phyloP scores from a whole-genome alignment of 208 protist genomes.

The Wallacemonas sp. region DNA sequence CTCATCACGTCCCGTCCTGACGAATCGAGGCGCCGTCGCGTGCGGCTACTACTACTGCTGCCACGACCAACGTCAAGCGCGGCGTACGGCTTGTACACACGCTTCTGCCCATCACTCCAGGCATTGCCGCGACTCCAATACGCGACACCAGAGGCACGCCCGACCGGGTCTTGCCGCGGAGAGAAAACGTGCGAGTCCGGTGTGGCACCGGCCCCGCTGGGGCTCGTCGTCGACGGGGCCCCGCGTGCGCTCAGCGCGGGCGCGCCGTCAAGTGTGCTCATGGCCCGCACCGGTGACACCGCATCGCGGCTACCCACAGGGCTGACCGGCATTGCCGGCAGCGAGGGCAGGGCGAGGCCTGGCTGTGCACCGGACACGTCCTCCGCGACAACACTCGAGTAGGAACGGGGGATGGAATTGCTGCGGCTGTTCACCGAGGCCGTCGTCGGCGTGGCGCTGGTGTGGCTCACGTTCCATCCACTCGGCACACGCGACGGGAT shows the following conservation, averaged over 20 bases:
- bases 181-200: no score
- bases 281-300: background rate
- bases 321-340: background rate
- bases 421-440: no score
- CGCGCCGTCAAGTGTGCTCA: conserved; percentile 10
- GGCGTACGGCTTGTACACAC: background rate
- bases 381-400: no score
- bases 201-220: background rate
- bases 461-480: background rate
- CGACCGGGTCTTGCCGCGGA: background rate
- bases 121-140: background rate
- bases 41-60: background rate
- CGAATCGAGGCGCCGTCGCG: no score
- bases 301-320: background rate
- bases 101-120: background rate
- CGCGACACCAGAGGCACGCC: background rate
- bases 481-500: no score
- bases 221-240: background rate
- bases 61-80: background rate
- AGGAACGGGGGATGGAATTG: no score
- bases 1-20: no score
- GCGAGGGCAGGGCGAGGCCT: background rate
- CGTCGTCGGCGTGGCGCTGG: background rate
- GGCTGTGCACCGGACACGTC: background rate
- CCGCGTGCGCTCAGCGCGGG: background rate